Evolutionary conservation across 1,284 basidiomycete genomes (phyloP).

Genomic region (Heterobasidion annosum): DNA sequence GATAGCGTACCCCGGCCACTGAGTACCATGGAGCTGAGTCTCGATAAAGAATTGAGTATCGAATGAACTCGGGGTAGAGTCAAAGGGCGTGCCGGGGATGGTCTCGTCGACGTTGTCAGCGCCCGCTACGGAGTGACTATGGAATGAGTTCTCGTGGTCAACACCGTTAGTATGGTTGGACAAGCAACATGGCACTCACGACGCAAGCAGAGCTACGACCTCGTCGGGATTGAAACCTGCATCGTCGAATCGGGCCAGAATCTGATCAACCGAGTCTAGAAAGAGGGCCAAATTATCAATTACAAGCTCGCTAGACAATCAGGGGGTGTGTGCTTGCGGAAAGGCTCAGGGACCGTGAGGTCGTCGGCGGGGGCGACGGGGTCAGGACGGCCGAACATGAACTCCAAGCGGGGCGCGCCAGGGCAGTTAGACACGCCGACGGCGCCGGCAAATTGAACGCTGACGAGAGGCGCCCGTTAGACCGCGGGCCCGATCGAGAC

Average conservation of each 20-base stretch:
- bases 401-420: constrained; percentile 16
- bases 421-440: constrained; percentile 18
- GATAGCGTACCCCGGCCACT: constrained; percentile 2
- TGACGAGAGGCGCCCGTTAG: not conserved
- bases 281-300: not conserved
- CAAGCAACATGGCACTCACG: constrained; percentile 11
- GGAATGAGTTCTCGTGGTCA: not conserved
- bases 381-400: constrained; percentile 13
- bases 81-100: constrained; percentile 17
- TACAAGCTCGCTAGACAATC: not conserved
- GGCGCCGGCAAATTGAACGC: constrained; percentile 20
- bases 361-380: constrained; percentile 12
- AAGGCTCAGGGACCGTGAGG: not conserved
- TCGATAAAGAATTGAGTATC: constrained; percentile 34
- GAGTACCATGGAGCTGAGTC: constrained; percentile 11
- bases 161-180: not conserved
- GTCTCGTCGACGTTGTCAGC: not conserved
- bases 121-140: constrained; percentile 11
- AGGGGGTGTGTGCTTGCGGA: not conserved
- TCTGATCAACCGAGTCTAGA: constrained; percentile 17
- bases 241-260: constrained; percentile 19
- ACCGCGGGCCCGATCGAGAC: not conserved
- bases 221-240: constrained; percentile 19
- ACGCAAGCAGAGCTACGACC: constrained; percentile 21
- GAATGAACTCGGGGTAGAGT: constrained; percentile 23